Conservation (phyloP, 768 basidiomycete genomes). For the Leccinum pellstonianum region DNA sequence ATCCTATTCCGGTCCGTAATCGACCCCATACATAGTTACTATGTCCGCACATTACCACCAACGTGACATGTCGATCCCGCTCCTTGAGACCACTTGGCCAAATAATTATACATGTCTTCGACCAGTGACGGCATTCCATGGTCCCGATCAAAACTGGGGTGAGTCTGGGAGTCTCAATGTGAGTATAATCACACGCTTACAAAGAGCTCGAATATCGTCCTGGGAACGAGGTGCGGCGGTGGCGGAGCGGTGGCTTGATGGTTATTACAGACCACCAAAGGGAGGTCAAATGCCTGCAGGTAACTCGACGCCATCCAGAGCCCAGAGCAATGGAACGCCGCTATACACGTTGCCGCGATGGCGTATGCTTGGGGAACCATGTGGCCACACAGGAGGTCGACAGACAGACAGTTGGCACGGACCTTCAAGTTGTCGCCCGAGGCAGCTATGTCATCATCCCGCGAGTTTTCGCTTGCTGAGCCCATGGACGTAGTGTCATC, state of each 20-base stretch:
- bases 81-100: too few relatives aligned
- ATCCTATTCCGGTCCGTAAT: constrained; percentile 15
- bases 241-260: constrained; percentile 25
- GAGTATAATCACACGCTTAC: constrained; percentile 5
- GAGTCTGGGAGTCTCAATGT: background rate
- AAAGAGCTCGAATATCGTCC: background rate
- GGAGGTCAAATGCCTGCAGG: constrained; percentile 10
- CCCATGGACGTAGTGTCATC: background rate
- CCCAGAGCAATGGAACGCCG: constrained; percentile 19
- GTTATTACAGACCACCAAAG: constrained; percentile 1
- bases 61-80: too few relatives aligned
- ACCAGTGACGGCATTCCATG: constrained; percentile 18
- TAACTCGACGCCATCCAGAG: constrained; percentile 11
- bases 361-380: constrained; percentile 1
- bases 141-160: constrained; percentile 12
- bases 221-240: constrained; percentile 5
- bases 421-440: background rate
- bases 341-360: constrained; percentile 9
- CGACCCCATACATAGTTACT: constrained; percentile 13
- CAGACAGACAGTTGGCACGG: background rate
- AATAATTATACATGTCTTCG: constrained; percentile 1
- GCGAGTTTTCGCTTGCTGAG: background rate
- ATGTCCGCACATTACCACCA: background rate
- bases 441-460: background rate
- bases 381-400: constrained; percentile 1